These are phyloP conservation scores for Tylopilus cervinicoccineus DNA, from an alignment of 768 basidiomycete genomes.

Conservation along the genomic window DNA sequence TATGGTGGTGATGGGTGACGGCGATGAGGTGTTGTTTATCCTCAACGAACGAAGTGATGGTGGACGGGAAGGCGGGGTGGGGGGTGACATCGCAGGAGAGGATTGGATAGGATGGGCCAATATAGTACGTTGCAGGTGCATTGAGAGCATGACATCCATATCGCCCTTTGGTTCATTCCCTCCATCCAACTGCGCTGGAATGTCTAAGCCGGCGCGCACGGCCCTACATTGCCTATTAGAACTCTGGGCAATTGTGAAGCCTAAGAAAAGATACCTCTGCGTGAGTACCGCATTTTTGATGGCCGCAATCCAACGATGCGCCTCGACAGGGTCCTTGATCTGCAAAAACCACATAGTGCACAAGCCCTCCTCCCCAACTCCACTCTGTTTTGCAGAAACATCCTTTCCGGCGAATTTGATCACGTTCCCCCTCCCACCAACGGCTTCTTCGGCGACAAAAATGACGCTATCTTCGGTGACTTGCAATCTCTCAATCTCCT, in stretches of 20 bases:
- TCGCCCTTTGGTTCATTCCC: conserved; percentile 69
- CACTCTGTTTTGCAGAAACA: conserved; percentile 41
- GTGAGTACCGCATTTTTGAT: conserved; percentile 71
- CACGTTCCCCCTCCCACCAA: conserved; percentile 46
- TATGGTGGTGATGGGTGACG: conserved; percentile 12
- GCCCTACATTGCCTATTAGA: conserved; percentile 40
- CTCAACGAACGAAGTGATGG: conserved; percentile 27
- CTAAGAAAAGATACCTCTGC: conserved; percentile 48
- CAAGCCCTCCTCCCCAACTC: conserved; percentile 7
- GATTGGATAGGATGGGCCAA: conserved; percentile 25
- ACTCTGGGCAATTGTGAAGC: not conserved
- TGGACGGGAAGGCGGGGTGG: conserved; percentile 26
- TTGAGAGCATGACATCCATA: conserved; percentile 80
- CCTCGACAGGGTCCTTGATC: conserved; percentile 54
- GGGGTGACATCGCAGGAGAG: conserved; percentile 6
- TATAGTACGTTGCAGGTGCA: conserved; percentile 62
- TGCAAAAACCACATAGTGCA: conserved; percentile 57
- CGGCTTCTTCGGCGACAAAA: conserved; percentile 59
- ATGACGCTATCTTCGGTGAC: conserved; percentile 76
- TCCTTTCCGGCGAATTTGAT: conserved; percentile 68
- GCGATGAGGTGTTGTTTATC: conserved; percentile 14
- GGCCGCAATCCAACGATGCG: conserved; percentile 71
- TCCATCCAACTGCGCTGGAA: conserved; percentile 37
- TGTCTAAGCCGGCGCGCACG: conserved; percentile 61
- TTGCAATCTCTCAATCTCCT: conserved; percentile 68